Percentiles rank a stretch among this genome's conserved stretches.
phyloP scores from a whole-genome alignment of 2,329 filamentous ascomycete genomes.

The Talaromyces sp. region DNA sequence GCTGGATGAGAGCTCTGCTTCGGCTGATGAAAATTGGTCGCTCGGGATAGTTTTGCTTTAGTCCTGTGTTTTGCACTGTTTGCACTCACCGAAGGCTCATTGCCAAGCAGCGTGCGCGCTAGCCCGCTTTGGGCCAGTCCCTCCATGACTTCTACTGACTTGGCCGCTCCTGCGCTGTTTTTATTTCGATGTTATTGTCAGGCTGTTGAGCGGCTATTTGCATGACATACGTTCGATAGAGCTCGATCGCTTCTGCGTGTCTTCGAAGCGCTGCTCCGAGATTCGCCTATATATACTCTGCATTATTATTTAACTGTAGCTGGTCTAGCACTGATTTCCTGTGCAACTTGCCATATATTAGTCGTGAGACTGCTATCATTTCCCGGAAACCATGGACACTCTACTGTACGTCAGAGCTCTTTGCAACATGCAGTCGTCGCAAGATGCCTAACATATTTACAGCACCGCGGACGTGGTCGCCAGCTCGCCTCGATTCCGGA shows the following conservation, averaged over 20 bases:
- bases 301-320: background rate
- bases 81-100: background rate
- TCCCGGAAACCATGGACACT: slow-evolving; percentile 38
- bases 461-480: slow-evolving; percentile 89
- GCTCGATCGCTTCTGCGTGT: background rate
- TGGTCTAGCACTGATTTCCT: background rate
- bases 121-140: background rate
- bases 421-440: slow-evolving; percentile 6
- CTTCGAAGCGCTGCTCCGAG: background rate
- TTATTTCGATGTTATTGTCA: background rate
- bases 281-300: background rate
- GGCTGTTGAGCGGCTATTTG: background rate
- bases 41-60: slow-evolving; percentile 2
- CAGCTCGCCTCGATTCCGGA: slow-evolving; percentile 81
- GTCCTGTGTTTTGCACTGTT: slow-evolving; percentile 8
- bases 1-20: slow-evolving; percentile 1
- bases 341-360: background rate
- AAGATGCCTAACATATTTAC: slow-evolving; percentile 15
- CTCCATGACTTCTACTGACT: background rate
- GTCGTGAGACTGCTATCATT: background rate
- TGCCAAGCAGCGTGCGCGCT: background rate
- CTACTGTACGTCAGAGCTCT: slow-evolving; percentile 35
- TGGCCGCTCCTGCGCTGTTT: background rate
- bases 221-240: background rate
- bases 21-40: slow-evolving; percentile 11